Evolutionary conservation across 2,329 filamentous ascomycete genomes (phyloP).

Genomic region (Arthrobotrys sinensis): DNA sequence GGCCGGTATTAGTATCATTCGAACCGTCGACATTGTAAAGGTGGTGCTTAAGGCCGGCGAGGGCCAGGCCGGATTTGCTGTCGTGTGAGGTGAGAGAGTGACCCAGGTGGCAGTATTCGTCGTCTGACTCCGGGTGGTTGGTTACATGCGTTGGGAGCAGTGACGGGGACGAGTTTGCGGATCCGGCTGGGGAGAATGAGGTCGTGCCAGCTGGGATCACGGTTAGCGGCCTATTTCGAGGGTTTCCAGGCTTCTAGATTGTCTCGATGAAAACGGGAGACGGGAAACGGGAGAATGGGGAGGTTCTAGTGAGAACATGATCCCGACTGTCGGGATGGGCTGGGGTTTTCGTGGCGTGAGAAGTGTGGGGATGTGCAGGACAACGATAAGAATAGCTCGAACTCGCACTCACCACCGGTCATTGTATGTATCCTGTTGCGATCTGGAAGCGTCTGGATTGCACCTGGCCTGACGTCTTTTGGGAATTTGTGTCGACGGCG

Average conservation of each 20-base stretch:
- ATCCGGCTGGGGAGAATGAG: slow-evolving; percentile 59
- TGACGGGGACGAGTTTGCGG: slow-evolving; percentile 56
- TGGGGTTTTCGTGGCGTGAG: slow-evolving; percentile 2
- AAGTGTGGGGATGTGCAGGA: slow-evolving; percentile 39
- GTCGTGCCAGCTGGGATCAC: slow-evolving; percentile 52
- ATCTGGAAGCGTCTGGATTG: slow-evolving; percentile 31
- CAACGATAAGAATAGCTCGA: slow-evolving; percentile 15
- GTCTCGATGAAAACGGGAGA: slow-evolving; percentile 5
- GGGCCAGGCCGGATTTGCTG: slow-evolving; percentile 24
- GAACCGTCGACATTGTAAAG: slow-evolving; percentile 11
- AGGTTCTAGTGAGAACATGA: slow-evolving; percentile 5
- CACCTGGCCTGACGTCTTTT: slow-evolving; percentile 8
- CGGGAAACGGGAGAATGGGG: slow-evolving; percentile 17
- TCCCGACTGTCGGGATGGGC: slow-evolving; percentile 11
- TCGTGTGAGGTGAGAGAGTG: slow-evolving; percentile 57
- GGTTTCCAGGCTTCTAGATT: slow-evolving; percentile 18
- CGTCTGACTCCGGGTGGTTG: slow-evolving; percentile 59
- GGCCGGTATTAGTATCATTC: slow-evolving; percentile 14
- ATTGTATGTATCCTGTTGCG: slow-evolving; percentile 12
- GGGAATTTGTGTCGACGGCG: neutral
- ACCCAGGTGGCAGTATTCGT: slow-evolving; percentile 49
- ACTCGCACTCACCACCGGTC: slow-evolving; percentile 41
- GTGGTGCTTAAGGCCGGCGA: slow-evolving; percentile 13
- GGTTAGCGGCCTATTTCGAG: slow-evolving; percentile 30
- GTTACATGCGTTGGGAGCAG: slow-evolving; percentile 61